Evolutionary conservation across 1,139 yeast genomes (phyloP).

Genomic region (Debaryomyces fabryi): DNA sequence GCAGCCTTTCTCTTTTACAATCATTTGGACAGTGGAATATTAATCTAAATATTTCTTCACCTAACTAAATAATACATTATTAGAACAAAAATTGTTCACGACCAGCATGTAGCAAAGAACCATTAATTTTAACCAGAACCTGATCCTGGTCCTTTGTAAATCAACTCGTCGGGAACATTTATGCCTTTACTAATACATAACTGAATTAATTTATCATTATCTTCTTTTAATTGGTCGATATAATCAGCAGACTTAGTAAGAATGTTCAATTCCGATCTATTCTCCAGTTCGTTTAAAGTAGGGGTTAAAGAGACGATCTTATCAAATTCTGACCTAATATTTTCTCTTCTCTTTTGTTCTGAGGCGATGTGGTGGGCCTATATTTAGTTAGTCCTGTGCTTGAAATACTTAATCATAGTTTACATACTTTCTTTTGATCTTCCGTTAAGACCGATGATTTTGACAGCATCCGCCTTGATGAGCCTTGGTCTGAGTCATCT

Average conservation of each 20-base stretch:
- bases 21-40: conserved; percentile 25
- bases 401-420: background rate
- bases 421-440: conserved; percentile 48
- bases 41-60: conserved; percentile 8
- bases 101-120: conserved; percentile 9
- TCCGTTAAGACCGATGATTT: conserved; percentile 37
- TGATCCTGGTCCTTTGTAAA: conserved; percentile 43
- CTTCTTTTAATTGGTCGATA: conserved; percentile 44
- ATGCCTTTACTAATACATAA: conserved; percentile 41
- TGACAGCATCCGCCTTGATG: background rate
- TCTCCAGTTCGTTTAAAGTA: conserved; percentile 43
- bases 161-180: conserved; percentile 39
- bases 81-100: background rate
- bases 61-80: conserved; percentile 6
- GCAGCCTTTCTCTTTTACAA: conserved; percentile 20
- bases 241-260: conserved; percentile 51
- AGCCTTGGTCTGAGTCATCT: background rate
- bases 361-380: conserved; percentile 56
- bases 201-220: conserved; percentile 39
- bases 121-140: conserved; percentile 16
- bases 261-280: conserved; percentile 48
- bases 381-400: background rate
- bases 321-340: conserved; percentile 50
- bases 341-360: conserved; percentile 51
- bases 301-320: conserved; percentile 48